These are phyloP conservation scores for Pleurotus pulmonarius DNA, from an alignment of 768 basidiomycete genomes.

Conservation along the genomic window DNA sequence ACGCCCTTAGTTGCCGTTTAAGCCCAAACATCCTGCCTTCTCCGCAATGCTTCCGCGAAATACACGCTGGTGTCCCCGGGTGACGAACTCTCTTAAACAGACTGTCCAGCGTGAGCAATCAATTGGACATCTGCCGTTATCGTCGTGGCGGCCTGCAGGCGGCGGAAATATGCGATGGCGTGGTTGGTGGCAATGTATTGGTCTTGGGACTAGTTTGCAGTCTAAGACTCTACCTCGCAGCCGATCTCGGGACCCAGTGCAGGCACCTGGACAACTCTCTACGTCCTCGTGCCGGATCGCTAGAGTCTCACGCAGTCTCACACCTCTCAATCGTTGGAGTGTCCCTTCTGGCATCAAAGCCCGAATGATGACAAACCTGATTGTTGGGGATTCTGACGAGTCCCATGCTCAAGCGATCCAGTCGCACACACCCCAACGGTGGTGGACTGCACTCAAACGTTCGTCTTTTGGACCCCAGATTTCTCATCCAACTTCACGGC, in stretches of 20 bases:
- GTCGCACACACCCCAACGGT: not conserved
- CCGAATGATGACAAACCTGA: not conserved
- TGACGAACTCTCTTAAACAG: slow-evolving; percentile 1
- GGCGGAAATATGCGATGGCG: not conserved
- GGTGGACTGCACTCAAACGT: slow-evolving; percentile 4
- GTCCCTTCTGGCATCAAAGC: not conserved
- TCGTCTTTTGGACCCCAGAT: not conserved
- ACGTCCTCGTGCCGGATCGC: no score
- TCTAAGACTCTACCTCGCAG: no score
- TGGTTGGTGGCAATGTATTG: no score
- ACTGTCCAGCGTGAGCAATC: slow-evolving; percentile 1
- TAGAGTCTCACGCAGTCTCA: not conserved
- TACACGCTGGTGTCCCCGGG: not conserved
- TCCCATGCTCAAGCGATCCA: not conserved
- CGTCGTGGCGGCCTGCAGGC: not conserved
- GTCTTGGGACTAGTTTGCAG: no score
- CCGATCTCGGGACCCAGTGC: no score
- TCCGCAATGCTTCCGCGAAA: slow-evolving; percentile 6
- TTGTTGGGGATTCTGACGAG: not conserved
- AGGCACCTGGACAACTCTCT: no score
- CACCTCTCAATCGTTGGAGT: not conserved
- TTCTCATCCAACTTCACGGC: no score
- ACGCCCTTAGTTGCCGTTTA: slow-evolving; percentile 7
- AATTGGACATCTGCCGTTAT: slow-evolving; percentile 5
- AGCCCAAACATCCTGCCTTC: not conserved